These are phyloP conservation scores for Lycium ferocissimum DNA, from an alignment of 257 asterid species.

Conservation along the genomic window DNA sequence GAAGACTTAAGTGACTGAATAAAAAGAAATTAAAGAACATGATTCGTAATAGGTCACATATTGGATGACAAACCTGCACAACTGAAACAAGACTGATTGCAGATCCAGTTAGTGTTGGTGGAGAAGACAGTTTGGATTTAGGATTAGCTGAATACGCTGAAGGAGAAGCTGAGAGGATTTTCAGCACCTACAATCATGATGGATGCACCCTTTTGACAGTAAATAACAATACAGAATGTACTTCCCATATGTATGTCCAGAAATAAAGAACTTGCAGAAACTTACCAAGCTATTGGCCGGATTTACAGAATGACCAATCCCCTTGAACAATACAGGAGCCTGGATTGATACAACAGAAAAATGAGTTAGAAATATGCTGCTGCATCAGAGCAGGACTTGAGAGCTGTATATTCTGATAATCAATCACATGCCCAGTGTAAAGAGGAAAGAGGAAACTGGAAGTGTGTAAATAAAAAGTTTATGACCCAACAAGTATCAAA, in stretches of 20 bases:
- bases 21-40: neutral
- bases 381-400: neutral
- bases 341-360: slow-evolving; percentile 37
- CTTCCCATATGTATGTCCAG: slow-evolving; percentile 8
- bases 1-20: neutral
- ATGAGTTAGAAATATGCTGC: slow-evolving; percentile 9
- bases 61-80: slow-evolving; percentile 63
- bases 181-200: slow-evolving; percentile 54
- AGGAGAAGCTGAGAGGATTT: slow-evolving; percentile 83
- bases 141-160: slow-evolving; percentile 89
- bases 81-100: slow-evolving; percentile 78
- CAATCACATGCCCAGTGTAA: neutral
- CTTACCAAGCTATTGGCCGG: slow-evolving; percentile 81
- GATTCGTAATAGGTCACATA: neutral
- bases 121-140: slow-evolving; percentile 64
- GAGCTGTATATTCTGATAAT: neutral
- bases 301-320: slow-evolving; percentile 82
- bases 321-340: slow-evolving; percentile 91
- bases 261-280: slow-evolving; percentile 20
- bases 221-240: neutral
- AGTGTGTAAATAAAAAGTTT: neutral
- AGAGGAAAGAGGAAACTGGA: neutral
- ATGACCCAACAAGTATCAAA: neutral
- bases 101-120: slow-evolving; percentile 80
- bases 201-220: slow-evolving; percentile 26